These are phyloP conservation scores for Austroboletus niveus DNA, from an alignment of 1,284 basidiomycete genomes.

Conservation along the genomic window DNA sequence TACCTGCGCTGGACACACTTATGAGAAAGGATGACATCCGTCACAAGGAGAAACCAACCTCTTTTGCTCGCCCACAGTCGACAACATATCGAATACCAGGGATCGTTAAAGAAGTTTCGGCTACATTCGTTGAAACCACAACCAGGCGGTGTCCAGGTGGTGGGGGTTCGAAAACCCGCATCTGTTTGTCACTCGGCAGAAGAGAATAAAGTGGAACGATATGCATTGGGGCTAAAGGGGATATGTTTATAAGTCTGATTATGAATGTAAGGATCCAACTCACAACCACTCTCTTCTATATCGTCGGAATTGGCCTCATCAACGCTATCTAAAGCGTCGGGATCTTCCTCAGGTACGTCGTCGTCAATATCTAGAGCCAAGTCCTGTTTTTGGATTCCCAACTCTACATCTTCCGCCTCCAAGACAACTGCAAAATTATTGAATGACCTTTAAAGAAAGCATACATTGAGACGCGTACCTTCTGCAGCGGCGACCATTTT, in stretches of 20 bases:
- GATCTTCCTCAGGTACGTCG: slow-evolving; percentile 45
- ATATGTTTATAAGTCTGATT: slow-evolving; percentile 1
- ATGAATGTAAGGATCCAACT: slow-evolving; percentile 19
- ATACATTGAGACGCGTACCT: slow-evolving; percentile 15
- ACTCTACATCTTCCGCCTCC: slow-evolving; percentile 82
- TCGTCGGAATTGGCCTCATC: slow-evolving; percentile 59
- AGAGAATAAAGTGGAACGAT: slow-evolving; percentile 96
- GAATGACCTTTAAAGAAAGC: not conserved
- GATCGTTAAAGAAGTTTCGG: slow-evolving; percentile 97
- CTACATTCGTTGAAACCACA: slow-evolving; percentile 97
- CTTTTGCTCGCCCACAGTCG: slow-evolving; percentile 95
- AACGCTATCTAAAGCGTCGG: slow-evolving; percentile 48
- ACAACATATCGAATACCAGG: slow-evolving; percentile 98
- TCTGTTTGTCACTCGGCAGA: slow-evolving; percentile 94
- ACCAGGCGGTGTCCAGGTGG: slow-evolving; percentile 86
- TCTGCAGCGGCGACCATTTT: slow-evolving; percentile 21
- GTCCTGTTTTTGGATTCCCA: slow-evolving; percentile 49
- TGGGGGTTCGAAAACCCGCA: slow-evolving; percentile 92
- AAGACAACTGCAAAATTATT: slow-evolving; percentile 43
- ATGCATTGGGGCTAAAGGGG: slow-evolving; percentile 68
- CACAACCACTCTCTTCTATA: slow-evolving; percentile 61
- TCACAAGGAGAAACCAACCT: slow-evolving; percentile 48
- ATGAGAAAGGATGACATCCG: slow-evolving; percentile 3
- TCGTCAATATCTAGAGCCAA: slow-evolving; percentile 61
- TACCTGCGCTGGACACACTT: slow-evolving; percentile 78